Evolutionary conservation across 2,329 filamentous ascomycete genomes (phyloP).

Genomic region (Ceratocystis ficicola): DNA sequence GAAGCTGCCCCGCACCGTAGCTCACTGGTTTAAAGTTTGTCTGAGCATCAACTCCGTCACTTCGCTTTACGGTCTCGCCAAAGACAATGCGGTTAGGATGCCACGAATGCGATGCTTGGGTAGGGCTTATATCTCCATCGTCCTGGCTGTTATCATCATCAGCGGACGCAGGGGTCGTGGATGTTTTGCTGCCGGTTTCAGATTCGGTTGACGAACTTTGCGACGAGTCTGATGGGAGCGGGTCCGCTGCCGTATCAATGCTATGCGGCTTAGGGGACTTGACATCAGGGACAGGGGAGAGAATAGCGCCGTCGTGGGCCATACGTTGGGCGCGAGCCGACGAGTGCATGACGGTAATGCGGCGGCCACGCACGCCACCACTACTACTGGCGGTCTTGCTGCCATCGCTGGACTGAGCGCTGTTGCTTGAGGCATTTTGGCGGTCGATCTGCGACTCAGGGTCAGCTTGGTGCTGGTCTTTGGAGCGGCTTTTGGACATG

Average conservation of each 20-base stretch:
- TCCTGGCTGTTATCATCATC: conserved; percentile 5
- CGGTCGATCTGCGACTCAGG: conserved; percentile 21
- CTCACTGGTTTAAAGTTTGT: conserved; percentile 20
- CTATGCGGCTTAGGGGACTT: conserved; percentile 30
- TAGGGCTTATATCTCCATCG: conserved; percentile 15
- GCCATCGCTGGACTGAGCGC: conserved; percentile 1
- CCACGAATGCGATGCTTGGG: conserved; percentile 1
- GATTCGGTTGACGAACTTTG: conserved; percentile 11
- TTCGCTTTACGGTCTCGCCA: conserved; percentile 51
- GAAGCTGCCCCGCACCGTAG: conserved; percentile 13
- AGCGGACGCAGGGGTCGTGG: conserved; percentile 9
- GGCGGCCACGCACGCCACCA: conserved; percentile 49
- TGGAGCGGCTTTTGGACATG: conserved; percentile 41
- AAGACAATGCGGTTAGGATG: conserved; percentile 44
- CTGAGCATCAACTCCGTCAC: conserved; percentile 37
- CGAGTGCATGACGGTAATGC: conserved; percentile 54
- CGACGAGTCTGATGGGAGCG: conserved; percentile 15
- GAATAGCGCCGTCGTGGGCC: conserved; percentile 45
- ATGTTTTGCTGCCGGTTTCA: conserved; percentile 14
- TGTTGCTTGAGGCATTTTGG: conserved; percentile 20
- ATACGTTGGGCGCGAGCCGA: conserved; percentile 44
- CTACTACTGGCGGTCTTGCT: background rate
- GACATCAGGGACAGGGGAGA: conserved; percentile 18
- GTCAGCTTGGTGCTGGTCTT: conserved; percentile 28
- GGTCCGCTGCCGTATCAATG: conserved; percentile 27